These are phyloP conservation scores for Talaromyces adpressus DNA, from an alignment of 495 filamentous ascomycete genomes.

Conservation along the genomic window DNA sequence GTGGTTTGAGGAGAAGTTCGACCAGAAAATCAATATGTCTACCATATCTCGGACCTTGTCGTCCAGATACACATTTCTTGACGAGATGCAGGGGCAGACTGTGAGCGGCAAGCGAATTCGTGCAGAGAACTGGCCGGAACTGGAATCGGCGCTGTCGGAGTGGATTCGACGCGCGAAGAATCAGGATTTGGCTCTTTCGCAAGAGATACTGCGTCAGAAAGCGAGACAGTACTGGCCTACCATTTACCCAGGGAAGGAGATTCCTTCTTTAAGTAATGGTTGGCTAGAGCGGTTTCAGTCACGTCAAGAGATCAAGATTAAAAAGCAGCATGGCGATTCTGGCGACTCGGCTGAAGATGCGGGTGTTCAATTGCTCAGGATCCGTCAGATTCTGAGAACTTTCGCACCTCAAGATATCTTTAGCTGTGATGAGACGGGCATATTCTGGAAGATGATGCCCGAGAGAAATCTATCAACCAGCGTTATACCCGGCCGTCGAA, in stretches of 20 bases:
- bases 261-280: slow-evolving; percentile 14
- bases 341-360: background rate
- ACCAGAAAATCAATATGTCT: background rate
- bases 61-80: background rate
- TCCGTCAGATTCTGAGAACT: slow-evolving; percentile 6
- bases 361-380: slow-evolving; percentile 3
- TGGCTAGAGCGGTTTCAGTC: slow-evolving; percentile 18
- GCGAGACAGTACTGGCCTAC: slow-evolving; percentile 13
- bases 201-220: slow-evolving; percentile 10
- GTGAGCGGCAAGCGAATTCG: background rate
- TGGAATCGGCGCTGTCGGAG: slow-evolving; percentile 12
- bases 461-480: slow-evolving; percentile 13
- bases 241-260: slow-evolving; percentile 5
- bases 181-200: slow-evolving; percentile 5
- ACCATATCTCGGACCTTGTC: background rate
- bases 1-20: slow-evolving; percentile 6
- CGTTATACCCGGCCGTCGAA: slow-evolving; percentile 11
- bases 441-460: slow-evolving; percentile 21
- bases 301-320: slow-evolving; percentile 8
- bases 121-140: slow-evolving; percentile 9
- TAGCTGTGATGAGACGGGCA: slow-evolving; percentile 23
- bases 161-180: slow-evolving; percentile 13
- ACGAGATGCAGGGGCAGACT: background rate
- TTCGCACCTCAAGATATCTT: slow-evolving; percentile 20
- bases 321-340: slow-evolving; percentile 3